These are phyloP conservation scores for Babesia gibsoni DNA, from an alignment of 169 alveolate genomes.

Conservation along the genomic window DNA sequence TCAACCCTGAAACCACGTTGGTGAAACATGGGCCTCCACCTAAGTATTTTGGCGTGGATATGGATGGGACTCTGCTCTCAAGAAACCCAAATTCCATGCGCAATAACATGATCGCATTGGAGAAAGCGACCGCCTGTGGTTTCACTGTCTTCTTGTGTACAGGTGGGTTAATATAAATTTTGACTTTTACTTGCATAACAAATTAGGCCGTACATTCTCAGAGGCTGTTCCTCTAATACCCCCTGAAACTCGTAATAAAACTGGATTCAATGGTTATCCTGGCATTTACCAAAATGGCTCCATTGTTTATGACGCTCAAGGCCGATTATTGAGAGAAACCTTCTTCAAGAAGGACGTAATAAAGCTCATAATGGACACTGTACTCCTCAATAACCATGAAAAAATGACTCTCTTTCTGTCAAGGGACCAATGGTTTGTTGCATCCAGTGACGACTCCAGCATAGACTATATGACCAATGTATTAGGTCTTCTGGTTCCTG, in stretches of 20 bases:
- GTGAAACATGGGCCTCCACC: too few relatives aligned
- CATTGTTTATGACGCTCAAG: conserved; percentile 18
- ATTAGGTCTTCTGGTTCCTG: not conserved
- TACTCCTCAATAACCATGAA: not conserved
- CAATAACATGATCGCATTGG: conserved; percentile 44
- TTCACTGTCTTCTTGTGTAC: conserved; percentile 47
- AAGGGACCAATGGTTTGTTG: not conserved
- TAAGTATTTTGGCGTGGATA: conserved; percentile 48
- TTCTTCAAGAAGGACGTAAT: not conserved
- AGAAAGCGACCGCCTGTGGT: not conserved
- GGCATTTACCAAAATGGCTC: conserved; percentile 54
- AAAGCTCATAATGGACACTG: not conserved
- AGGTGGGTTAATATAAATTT: not conserved
- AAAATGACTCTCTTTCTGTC: not conserved
- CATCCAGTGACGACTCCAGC: not conserved
- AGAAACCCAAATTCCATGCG: not conserved
- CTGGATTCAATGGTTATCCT: conserved; percentile 35
- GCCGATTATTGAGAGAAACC: conserved; percentile 13
- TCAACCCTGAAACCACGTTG: too few relatives aligned
- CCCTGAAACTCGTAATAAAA: not conserved
- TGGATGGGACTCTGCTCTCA: conserved; percentile 57
- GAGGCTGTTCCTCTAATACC: conserved; percentile 15
- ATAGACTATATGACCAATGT: not conserved
- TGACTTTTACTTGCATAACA: not conserved
- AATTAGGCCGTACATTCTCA: conserved; percentile 3